Percentiles rank a stretch among this genome's conserved stretches.
Conservation (phyloP, 306 rosid genomes). For the Hippophae rhamnoides region DNA sequence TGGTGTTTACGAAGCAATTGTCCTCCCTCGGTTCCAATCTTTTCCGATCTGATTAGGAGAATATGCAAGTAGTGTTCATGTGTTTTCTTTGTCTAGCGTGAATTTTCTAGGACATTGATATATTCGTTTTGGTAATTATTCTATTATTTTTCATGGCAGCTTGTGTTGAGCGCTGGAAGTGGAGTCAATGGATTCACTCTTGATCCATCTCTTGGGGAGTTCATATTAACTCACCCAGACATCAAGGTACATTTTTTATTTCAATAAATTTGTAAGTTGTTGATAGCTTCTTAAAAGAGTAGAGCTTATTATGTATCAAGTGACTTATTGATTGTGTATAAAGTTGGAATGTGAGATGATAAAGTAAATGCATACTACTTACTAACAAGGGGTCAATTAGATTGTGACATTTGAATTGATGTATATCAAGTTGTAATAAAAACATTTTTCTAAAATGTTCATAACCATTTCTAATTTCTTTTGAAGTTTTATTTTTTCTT, state of each 20-base stretch:
- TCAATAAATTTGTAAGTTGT: not conserved
- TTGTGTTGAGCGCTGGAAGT: constrained; percentile 67
- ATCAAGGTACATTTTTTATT: constrained; percentile 49
- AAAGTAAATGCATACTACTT: too few species aligned
- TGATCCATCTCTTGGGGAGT: constrained; percentile 95
- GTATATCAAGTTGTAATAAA: too few species aligned
- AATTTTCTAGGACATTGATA: not conserved
- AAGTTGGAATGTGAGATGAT: too few species aligned
- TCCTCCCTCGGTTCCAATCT: too few species aligned
- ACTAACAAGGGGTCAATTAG: too few species aligned
- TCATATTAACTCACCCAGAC: constrained; percentile 89
- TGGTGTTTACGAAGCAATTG: too few species aligned
- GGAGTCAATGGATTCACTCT: constrained; percentile 94
- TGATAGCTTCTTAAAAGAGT: not conserved
- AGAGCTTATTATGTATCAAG: too few species aligned
- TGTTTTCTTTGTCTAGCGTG: not conserved
- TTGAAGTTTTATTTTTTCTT: not conserved
- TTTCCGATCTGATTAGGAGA: too few species aligned
- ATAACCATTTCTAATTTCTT: not conserved
- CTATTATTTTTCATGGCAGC: constrained; percentile 32
- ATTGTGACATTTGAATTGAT: too few species aligned
- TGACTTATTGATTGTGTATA: too few species aligned
- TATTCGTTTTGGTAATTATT: constrained; percentile 15
- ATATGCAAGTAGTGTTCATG: not conserved
- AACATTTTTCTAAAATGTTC: too few species aligned